Evolutionary conservation across 2,329 filamentous ascomycete genomes (phyloP).

Genomic region (Claviceps sp.): DNA sequence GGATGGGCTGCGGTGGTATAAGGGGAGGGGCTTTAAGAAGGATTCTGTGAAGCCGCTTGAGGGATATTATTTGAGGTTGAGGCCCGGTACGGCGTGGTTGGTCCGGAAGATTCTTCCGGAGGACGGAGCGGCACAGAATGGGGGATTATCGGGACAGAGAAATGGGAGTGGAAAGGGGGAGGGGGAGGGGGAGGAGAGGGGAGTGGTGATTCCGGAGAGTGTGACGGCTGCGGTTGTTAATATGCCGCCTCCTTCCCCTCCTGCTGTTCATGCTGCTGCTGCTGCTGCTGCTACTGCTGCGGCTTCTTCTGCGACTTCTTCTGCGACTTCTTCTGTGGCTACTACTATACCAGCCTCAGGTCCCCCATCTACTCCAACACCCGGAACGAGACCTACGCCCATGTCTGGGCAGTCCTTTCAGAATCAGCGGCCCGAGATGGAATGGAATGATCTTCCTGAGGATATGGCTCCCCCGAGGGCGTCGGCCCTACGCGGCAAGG

Average conservation of each 20-base stretch:
- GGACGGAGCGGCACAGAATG: neutral
- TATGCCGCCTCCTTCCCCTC: conserved; percentile 9
- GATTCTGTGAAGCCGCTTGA: conserved; percentile 30
- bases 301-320: neutral
- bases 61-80: conserved; percentile 49
- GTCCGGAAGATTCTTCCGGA: conserved; percentile 28
- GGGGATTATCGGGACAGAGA: neutral
- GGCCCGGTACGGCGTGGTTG: conserved; percentile 48
- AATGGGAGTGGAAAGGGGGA: too few relatives aligned
- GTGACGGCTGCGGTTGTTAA: conserved; percentile 20
- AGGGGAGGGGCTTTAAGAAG: conserved; percentile 39
- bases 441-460: conserved; percentile 53
- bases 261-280: neutral
- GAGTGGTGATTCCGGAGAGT: conserved; percentile 11
- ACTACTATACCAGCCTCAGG: conserved; percentile 13
- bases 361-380: conserved; percentile 6
- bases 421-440: conserved; percentile 42
- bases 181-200: neutral
- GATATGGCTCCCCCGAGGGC: conserved; percentile 34
- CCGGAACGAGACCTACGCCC: conserved; percentile 7
- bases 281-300: neutral
- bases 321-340: neutral
- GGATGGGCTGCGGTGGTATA: conserved; percentile 50
- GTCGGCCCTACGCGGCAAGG: conserved; percentile 7
- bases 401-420: conserved; percentile 37